Evolutionary conservation across 176 grass and related monocot species (phyloP), one percentile per base, ranked within the genome.

Genomic region (Pontederia crassipes): DNA sequence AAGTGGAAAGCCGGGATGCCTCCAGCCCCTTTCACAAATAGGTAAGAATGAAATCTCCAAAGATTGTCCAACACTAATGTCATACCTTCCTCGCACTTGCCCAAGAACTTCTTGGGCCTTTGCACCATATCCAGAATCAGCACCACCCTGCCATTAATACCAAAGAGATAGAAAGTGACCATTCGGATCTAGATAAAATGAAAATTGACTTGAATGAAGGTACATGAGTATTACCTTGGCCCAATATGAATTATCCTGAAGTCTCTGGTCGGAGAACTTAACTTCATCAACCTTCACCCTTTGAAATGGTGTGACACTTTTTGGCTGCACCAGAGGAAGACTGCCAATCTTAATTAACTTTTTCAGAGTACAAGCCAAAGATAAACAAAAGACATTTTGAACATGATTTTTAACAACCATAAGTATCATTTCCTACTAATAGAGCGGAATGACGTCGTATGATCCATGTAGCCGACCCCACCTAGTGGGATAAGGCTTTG

Each of bases 211-310:
- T 13, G 49, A 24, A 55, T 65, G 12, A 12, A 14, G 15, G 15
- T 40, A 72, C 11, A 18, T 32, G 40, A 1, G 52, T 13, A 66
- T 69, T 68, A 89, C 93, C 93, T 98, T 92, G 27, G 88, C 88
- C 93, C 88, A 98, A 32, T 98, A 98, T 17, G 93, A 98, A 73
- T 98, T 98, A 68, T 98, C 84, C 58, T 81, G 66, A 53, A 98
- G 84, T 32, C 79, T 82, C 0, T 98, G 66, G 61, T 98, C 81
- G 55, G 72, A 73, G 81, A 89, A 98, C 79, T 72, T 77, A 67
- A 91, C 77, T 12, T 68, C 49, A 35, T 98, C 87, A 2, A 70
- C 0, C 60, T 98, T 89, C 27, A 98, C 79, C 55, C 93, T 76
- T 85, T 81, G 79, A 83, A 98, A 98, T 61, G 88, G 66, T 54